Base-by-base conservation (phyloP, 306 rosid species). In the Vigna nakashimae region DNA sequence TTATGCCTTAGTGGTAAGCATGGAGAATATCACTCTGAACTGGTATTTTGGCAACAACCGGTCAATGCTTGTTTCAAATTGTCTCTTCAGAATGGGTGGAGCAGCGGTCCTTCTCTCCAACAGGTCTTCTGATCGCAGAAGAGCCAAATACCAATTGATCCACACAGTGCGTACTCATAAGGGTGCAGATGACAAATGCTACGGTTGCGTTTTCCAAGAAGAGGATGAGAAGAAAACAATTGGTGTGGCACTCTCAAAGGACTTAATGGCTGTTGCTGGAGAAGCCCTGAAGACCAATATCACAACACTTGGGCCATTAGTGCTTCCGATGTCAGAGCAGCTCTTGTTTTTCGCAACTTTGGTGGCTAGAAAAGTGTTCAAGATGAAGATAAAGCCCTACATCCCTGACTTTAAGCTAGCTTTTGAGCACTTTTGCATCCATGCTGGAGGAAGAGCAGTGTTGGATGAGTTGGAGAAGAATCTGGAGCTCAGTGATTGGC, bases 371-470 rank as follows among this genome's bases (percentile, higher is more conserved):
- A 87, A 88, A 70, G 82, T 89, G 14, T 82, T 93, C 53, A 90
- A 91, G 69, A 77, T 87, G 88, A 89, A 89, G 63, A 86, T 92
- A 2, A 91, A 91, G 51, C 96, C 96, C 0, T 93, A 93, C 76
- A 90, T 91, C 2, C 98, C 98, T 0, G 95, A 93, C 74, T 91
- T 93, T 79, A 93, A 93, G 76, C 64, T 89, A 18, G 98, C 98
- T 12, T 93, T 93, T 46, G 95, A 91, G 56, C 98, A 93, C 51
- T 91, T 93, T 9, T 93, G 95, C 59, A 87, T 93, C 48, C 98
- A 93, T n/a, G 92, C 98, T 0, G 98, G 98, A 4, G 98, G 98
- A 9, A 85, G 97, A 36, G 96, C 95, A 0, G 96, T 93, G 38
- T 42, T 93, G 73, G 98, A 93, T 57, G 98, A 91, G 69, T 53